Evolutionary conservation across 2,329 filamentous ascomycete genomes (phyloP), one percentile per base, ranked within the genome.

Genomic region (Tolypocladium amazonense): DNA sequence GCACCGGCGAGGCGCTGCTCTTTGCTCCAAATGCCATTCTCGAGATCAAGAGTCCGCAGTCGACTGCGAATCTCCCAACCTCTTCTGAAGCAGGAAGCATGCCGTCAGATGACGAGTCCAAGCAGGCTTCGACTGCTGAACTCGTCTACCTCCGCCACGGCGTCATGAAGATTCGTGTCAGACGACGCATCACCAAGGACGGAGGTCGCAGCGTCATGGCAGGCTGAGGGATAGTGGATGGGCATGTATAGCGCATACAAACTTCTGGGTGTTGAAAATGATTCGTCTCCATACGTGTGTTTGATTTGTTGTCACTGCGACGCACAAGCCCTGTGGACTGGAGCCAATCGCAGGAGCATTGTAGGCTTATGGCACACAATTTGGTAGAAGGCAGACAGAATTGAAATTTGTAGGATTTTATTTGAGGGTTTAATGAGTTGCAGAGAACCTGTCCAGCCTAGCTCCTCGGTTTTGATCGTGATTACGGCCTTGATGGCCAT

Each of bases 181-280:
- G 77, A 7, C 69, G 70, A 27, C 71, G 79, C 0, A 68, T 79
- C 12, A 81, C 78, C 0, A 64, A 65, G 8, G 78, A 80, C 62
- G 78, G 79, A 0, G 78, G 79, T 0, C 64, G 64, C 37, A 79
- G 76, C 6, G 71, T 81, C 55, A 76, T 80, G 75, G 77, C 78
- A 18, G 56, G 18, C 3, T 72, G 54, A 61, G 47, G 14, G 18
- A 20, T 4, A 43, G 14, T n/a, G 39, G 20, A 11, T 20, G n/a
- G 18, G 2, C 20, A n/a, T n/a, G 39, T 43, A 9, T 6, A 20
- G 38, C 20, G 38, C 15, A 39, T 43, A 4, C 18, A n/a, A 11
- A 2, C 11, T 37, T 11, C 35, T 37, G 11, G 33, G 3, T 37
- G 8, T 37, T 14, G 35, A 37, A 14, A 37, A 9, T 37, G 35